phyloP scores from a whole-genome alignment of 352 stramenopile genomes.

The Thraustochytrium striatum region DNA sequence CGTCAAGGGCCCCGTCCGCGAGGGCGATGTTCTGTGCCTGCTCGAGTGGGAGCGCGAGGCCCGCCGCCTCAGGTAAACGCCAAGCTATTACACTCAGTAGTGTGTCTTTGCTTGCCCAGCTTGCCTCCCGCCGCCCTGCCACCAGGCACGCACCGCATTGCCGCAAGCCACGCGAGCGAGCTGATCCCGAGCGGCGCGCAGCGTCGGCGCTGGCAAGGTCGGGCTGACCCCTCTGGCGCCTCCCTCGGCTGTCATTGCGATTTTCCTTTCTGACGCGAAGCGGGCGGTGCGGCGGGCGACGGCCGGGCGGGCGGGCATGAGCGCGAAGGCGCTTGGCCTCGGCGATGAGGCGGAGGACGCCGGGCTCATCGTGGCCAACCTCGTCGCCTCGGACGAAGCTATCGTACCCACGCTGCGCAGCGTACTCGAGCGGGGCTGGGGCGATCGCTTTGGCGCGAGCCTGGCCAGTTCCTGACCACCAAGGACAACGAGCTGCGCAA shows the following conservation, averaged over 20 bases:
- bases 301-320: not conserved
- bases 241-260: no score
- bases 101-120: constrained; percentile 7
- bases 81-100: constrained; percentile 10
- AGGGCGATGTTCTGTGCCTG: constrained; percentile 95
- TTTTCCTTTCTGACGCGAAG: no score
- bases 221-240: no score
- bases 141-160: no score
- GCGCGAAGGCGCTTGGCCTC: no score
- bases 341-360: not conserved
- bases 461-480: not conserved
- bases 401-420: constrained; percentile 32
- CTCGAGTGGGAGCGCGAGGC: constrained; percentile 99
- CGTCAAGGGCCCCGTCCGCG: constrained; percentile 96
- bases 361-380: not conserved
- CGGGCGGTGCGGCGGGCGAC: no score
- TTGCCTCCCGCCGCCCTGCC: no score
- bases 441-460: constrained; percentile 1
- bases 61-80: constrained; percentile 91
- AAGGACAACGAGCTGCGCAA: constrained; percentile 34
- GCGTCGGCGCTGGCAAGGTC: no score
- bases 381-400: constrained; percentile 17
- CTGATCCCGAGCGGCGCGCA: no score
- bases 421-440: constrained; percentile 39
- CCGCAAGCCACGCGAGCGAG: no score